A percentile compares a stretch with the other conserved stretches of the same genome.
phyloP scores from a whole-genome alignment of 2,329 filamentous ascomycete species.

The Ophiocordyceps robertsii region DNA sequence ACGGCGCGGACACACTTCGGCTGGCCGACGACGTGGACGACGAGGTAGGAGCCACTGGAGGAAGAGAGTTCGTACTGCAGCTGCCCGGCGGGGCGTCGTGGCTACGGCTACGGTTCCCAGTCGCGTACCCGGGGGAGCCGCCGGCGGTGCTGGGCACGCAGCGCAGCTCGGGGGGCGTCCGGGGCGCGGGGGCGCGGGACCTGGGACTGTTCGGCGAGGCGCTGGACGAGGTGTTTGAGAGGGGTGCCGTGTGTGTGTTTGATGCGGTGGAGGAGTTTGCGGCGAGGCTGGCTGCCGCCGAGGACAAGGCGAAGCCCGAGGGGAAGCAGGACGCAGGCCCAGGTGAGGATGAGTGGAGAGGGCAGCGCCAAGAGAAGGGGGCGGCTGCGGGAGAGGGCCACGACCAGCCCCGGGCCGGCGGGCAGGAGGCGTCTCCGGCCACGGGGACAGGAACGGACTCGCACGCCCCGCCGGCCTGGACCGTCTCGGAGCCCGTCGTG shows the following conservation, averaged over 20 bases:
- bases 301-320: not conserved
- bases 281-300: too few relatives aligned
- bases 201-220: constrained; percentile 56
- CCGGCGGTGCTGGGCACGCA: constrained; percentile 68
- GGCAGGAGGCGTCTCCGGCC: too few relatives aligned
- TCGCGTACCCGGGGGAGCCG: constrained; percentile 59
- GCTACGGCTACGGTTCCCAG: constrained; percentile 54
- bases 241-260: constrained; percentile 74
- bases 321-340: not conserved
- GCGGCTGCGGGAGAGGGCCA: constrained; percentile 4
- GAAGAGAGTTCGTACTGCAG: constrained; percentile 42
- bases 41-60: not conserved
- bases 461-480: constrained; percentile 45
- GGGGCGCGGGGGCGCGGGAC: constrained; percentile 59
- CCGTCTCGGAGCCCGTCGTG: constrained; percentile 55
- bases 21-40: constrained; percentile 18
- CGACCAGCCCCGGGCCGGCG: not conserved
- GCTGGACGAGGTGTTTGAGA: constrained; percentile 52
- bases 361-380: constrained; percentile 4
- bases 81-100: constrained; percentile 50
- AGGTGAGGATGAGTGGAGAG: constrained; percentile 16
- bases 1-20: constrained; percentile 51
- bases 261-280: constrained; percentile 71
- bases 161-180: constrained; percentile 60
- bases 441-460: not conserved